Percentiles rank a stretch among this genome's conserved stretches.
Conservation (phyloP, 177 flowering plant species). For the Vitis hybrid region DNA sequence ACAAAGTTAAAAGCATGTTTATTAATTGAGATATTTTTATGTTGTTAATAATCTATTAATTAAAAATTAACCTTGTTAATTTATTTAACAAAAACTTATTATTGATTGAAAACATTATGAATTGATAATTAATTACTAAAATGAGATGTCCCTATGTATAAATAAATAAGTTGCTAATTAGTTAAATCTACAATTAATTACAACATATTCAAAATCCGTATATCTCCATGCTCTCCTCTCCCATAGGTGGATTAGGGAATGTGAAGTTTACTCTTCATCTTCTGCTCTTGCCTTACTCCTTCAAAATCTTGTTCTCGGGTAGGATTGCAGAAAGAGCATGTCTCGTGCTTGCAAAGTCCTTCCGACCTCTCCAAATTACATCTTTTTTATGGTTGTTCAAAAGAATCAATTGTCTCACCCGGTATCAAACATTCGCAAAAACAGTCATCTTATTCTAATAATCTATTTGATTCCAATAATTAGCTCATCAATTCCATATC, state of each 20-base stretch:
- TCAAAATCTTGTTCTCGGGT: conserved; percentile 18
- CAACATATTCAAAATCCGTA: background rate
- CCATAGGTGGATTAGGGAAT: too few relatives aligned
- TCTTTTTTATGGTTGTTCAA: conserved; percentile 6
- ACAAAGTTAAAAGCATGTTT: too few relatives aligned
- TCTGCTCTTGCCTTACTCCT: conserved; percentile 7
- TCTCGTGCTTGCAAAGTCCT: conserved; percentile 10
- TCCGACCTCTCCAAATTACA: conserved; percentile 5
- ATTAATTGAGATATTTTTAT: too few relatives aligned
- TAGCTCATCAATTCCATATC: background rate
- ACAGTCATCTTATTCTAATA: background rate
- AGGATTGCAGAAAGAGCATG: conserved; percentile 14
- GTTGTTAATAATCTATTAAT: too few relatives aligned
- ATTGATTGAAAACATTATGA: too few relatives aligned
- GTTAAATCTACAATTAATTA: too few relatives aligned
- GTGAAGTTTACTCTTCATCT: conserved; percentile 11
- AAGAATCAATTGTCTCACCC: conserved; percentile 25
- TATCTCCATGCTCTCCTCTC: background rate
- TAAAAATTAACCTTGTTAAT: too few relatives aligned
- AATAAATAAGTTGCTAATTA: too few relatives aligned
- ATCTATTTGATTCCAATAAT: too few relatives aligned
- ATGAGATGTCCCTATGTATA: too few relatives aligned
- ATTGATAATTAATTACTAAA: too few relatives aligned
- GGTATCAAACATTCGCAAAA: background rate
- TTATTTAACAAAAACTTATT: too few relatives aligned